Percentiles rank a stretch among this genome's conserved stretches.
Evolutionary conservation across 306 rosid species (phyloP).

Genomic region (Quercus dentata): DNA sequence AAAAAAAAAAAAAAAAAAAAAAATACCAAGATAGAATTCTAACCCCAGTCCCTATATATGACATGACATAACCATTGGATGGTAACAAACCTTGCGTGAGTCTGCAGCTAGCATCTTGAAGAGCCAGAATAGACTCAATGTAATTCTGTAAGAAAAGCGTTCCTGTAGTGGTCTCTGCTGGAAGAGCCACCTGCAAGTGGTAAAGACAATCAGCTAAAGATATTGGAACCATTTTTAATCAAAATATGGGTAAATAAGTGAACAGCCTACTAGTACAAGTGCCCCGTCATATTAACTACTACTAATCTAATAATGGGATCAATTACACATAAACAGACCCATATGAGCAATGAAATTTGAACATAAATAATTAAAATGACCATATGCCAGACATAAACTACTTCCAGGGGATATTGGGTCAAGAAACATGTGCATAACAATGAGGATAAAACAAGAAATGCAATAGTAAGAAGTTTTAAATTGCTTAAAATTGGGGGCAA

Average conservation of each 20-base stretch:
- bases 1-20: background rate
- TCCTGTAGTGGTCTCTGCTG: constrained; percentile 78
- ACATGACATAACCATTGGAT: background rate
- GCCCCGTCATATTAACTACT: background rate
- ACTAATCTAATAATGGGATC: background rate
- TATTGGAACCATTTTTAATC: constrained; percentile 12
- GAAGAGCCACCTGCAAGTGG: constrained; percentile 86
- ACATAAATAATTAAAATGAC: background rate
- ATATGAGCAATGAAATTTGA: background rate
- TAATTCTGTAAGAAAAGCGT: constrained; percentile 70
- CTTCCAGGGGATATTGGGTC: background rate
- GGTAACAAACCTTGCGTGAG: constrained; percentile 48
- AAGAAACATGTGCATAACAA: background rate
- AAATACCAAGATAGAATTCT: background rate
- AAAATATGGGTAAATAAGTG: background rate
- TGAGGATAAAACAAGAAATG: background rate
- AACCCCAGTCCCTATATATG: background rate
- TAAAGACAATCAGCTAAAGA: constrained; percentile 16
- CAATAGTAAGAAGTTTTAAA: background rate
- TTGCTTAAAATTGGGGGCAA: background rate
- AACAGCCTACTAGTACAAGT: background rate
- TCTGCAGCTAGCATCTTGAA: constrained; percentile 74
- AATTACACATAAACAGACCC: background rate
- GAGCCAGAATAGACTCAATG: constrained; percentile 80
- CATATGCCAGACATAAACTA: background rate